Evolutionary conservation across 495 filamentous ascomycete species (phyloP), one percentile per base, ranked within the genome.

Genomic region (Annulohypoxylon maeteangense): DNA sequence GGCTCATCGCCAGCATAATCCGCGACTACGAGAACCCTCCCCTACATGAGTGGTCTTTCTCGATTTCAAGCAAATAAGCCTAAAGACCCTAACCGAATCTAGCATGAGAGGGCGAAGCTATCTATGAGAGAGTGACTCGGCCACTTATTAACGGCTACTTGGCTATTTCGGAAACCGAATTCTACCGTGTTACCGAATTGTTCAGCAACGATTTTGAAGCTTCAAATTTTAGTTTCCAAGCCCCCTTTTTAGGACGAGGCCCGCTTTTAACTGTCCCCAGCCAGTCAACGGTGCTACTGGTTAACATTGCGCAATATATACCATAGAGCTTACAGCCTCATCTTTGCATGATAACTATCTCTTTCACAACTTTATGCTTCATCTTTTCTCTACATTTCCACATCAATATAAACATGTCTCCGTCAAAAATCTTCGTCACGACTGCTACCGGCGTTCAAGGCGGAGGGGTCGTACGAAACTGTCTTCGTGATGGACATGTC

Each of bases 401-500:
- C n/a, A n/a, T n/a, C n/a, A 7, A 0, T 2, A 10, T 7, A 23
- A 53, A 31, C 47, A 53, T 53, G 48, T 25, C 23, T 10, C 48
- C 23, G 22, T 11, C 7, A 1, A 54, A 34, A 10, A 54, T 54
- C 27, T 54, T 54, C 29, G 27, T 54, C 50, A 54, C 50, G 10
- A 29, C 50, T 7, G 50, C 50, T 14, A 54, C 50, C 50, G 50
- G 50, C 20, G 16, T 7, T 53, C 48, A 53, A 31, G 48, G 48
- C 25, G 48, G 48, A 25, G 48, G 48, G 7, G 48, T 53, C 12
- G 48, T 53, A 11, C 10, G 48, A 31, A 12, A 53, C 5, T 53
- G 48, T 11, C 48, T 53, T 14, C 48, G 25, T 4, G n/a, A 53
- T 25, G 48, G 48, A 16, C 48, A 53, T 25, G 12, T 7, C 14